Conservation (phyloP, 768 basidiomycete genomes). For the Lactarius vividus region DNA sequence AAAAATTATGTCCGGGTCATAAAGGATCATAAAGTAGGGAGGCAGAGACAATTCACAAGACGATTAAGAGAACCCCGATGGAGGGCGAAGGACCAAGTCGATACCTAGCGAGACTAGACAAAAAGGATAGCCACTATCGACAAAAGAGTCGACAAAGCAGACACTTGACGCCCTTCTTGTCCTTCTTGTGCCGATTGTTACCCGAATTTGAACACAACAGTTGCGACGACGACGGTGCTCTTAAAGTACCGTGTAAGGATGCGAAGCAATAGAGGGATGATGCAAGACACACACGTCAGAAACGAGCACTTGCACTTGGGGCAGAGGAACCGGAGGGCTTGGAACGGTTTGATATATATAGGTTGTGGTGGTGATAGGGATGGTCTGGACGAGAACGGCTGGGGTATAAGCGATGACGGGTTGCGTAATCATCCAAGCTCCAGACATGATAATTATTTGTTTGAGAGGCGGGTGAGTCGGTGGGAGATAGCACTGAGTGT, state of each 20-base stretch:
- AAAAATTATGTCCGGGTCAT: neutral
- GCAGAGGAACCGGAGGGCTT: neutral
- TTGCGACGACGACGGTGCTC: neutral
- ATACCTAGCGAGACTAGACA: neutral
- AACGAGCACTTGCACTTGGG: neutral
- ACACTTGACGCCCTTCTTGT: neutral
- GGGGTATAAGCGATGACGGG: neutral
- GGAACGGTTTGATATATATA: neutral
- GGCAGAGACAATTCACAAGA: neutral
- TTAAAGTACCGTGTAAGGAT: neutral
- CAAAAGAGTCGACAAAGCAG: neutral
- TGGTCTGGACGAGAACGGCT: neutral
- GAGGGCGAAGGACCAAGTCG: neutral
- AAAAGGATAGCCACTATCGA: neutral
- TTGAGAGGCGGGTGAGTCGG: neutral
- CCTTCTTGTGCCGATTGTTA: neutral
- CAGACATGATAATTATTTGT: neutral
- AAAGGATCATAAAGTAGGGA: neutral
- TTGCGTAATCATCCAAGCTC: neutral
- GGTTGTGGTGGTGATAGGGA: neutral
- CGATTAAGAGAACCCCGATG: neutral
- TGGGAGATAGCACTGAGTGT: neutral
- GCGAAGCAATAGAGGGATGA: neutral
- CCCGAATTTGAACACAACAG: neutral
- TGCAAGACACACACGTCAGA: slow-evolving; percentile 1